Conservation (phyloP, 371 early-diverging fungal genomes). For the Nosema granulosis region DNA sequence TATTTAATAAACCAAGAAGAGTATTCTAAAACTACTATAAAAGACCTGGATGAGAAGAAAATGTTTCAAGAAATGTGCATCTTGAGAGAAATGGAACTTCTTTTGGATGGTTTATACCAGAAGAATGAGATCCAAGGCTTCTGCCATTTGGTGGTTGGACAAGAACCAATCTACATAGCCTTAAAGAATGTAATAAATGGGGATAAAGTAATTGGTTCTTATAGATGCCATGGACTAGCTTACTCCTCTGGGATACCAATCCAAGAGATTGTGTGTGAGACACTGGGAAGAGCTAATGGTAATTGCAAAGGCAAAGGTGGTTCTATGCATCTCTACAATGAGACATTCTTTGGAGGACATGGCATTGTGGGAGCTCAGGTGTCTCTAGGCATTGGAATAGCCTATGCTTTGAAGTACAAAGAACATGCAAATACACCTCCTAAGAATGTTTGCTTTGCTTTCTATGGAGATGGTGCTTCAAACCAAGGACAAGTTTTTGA, state of each 20-base stretch:
- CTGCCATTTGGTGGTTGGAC: slow-evolving; percentile 95
- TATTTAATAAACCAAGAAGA: too few relatives aligned
- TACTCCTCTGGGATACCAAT: slow-evolving; percentile 76
- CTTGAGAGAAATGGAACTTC: slow-evolving; percentile 55
- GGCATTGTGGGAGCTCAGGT: slow-evolving; percentile 99
- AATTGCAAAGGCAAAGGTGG: slow-evolving; percentile 95
- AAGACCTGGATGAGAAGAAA: slow-evolving; percentile 18
- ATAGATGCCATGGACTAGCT: slow-evolving; percentile 96
- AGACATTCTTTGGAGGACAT: slow-evolving; percentile 94
- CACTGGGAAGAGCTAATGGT: slow-evolving; percentile 77
- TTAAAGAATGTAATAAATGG: slow-evolving; percentile 80
- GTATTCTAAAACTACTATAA: too few relatives aligned
- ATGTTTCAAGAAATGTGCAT: slow-evolving; percentile 57
- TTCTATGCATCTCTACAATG: slow-evolving; percentile 97
- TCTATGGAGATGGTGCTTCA: slow-evolving; percentile 97
- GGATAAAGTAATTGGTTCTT: slow-evolving; percentile 92
- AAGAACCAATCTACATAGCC: slow-evolving; percentile 92
- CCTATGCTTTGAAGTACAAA: slow-evolving; percentile 86
- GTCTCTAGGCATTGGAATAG: slow-evolving; percentile 90
- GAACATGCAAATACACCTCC: slow-evolving; percentile 16
- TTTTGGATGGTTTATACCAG: slow-evolving; percentile 71
- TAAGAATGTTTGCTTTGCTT: slow-evolving; percentile 71
- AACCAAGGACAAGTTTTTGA: slow-evolving; percentile 99
- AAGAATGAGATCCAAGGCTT: slow-evolving; percentile 90
- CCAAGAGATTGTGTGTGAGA: slow-evolving; percentile 74